Evolutionary conservation across 805 yeast species (phyloP), one percentile per base, ranked within the genome.

Genomic region (Saccharomycopsis fermentans): DNA sequence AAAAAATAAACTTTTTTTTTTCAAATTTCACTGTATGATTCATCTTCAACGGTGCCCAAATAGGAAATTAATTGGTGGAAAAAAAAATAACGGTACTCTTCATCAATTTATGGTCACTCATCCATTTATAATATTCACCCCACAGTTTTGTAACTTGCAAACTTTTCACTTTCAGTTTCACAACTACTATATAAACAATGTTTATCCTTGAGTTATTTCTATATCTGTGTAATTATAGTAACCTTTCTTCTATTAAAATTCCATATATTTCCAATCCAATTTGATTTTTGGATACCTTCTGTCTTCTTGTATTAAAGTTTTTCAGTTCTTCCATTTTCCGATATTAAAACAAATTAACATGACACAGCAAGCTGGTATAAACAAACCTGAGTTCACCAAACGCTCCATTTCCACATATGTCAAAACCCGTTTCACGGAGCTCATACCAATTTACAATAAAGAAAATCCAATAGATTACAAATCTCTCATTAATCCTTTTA

Each of bases 401-500:
- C 29, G 17, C 24, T 48, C 37, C 4, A 55, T 55, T 27, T 27
- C 36, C 21, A 19, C 35, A 17, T 56, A 56, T 52, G 34, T 47
- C 17, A 34, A 27, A 5, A 56, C 58, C 14, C 39, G 58, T n/a
- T 37, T 56, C 51, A 56, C 55, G 19, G 35, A 17, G 19, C 52
- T 56, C 17, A 26, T 55, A 16, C 57, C 57, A 24, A 43, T 3
- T 9, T 14, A 43, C 26, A 21, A 43, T 21, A 16, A n/a, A 5
- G 50, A 6, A 14, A 21, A 19, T 43, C 50, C 50, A 11, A 43
- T 43, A 43, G 50, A 43, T 6, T 43, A 43, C n/a, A 21, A 19
- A 6, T 14, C 24, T 21, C 50, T 43, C 14, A 43, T 43, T 24
- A 57, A 53, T 27, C 59, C 58, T 9, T 64, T 78, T 35, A 74